Percentiles rank a stretch among this genome's conserved stretches.
phyloP scores from a whole-genome alignment of 2,329 filamentous ascomycete genomes.

The Amylocarpus encephaloides region DNA sequence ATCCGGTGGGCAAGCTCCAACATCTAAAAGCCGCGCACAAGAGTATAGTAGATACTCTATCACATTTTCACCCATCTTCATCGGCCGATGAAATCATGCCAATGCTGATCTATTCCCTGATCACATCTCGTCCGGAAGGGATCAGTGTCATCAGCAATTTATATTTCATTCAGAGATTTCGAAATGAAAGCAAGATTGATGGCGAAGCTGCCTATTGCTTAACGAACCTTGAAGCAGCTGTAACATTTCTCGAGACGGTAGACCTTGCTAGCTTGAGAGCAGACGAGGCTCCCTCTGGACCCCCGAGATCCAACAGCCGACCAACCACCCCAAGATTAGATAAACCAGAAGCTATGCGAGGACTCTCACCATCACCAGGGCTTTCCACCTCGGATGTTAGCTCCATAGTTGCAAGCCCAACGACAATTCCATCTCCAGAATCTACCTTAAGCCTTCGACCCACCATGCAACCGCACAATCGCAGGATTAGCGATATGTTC shows the following conservation, averaged over 20 bases:
- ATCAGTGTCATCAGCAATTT: constrained; percentile 90
- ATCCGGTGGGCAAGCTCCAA: constrained; percentile 85
- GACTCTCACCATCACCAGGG: constrained; percentile 29
- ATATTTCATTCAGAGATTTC: constrained; percentile 89
- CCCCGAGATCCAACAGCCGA: constrained; percentile 48
- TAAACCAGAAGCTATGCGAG: constrained; percentile 26
- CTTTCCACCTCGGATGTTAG: constrained; percentile 20
- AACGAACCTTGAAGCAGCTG: constrained; percentile 90
- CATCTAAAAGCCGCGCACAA: constrained; percentile 85
- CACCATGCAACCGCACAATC: constrained; percentile 49
- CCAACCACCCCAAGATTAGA: constrained; percentile 41
- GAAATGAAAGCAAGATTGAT: constrained; percentile 77
- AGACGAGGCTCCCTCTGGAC: constrained; percentile 67
- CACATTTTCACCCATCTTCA: constrained; percentile 65
- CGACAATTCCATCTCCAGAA: constrained; percentile 30
- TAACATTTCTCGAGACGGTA: constrained; percentile 91
- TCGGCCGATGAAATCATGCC: constrained; percentile 97
- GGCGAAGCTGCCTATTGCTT: constrained; percentile 95
- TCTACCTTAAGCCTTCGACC: constrained; percentile 30
- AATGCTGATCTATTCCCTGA: constrained; percentile 91
- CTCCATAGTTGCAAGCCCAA: constrained; percentile 26
- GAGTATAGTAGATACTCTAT: constrained; percentile 81
- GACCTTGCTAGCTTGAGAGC: constrained; percentile 82
- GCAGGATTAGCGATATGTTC: constrained; percentile 77
- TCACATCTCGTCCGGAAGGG: constrained; percentile 79